Evolutionary conservation across 345 rosid species (phyloP).

Genomic region (Syzygium jambos): DNA sequence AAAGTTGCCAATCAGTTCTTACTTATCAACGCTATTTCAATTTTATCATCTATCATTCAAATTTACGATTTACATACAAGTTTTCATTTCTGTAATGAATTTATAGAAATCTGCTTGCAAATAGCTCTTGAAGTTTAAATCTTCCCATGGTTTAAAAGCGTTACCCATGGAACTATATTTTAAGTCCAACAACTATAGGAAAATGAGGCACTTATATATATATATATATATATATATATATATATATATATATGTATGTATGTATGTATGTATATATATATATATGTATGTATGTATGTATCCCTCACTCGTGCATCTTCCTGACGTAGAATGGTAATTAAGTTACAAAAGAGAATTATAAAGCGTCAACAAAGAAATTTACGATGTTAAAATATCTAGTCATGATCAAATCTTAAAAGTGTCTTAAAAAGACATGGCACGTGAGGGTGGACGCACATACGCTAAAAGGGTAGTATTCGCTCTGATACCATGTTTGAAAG

Average conservation of each 20-base stretch:
- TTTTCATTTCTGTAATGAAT: not conserved
- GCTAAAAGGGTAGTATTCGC: not conserved
- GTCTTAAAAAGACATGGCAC: not conserved
- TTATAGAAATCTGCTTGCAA: not conserved
- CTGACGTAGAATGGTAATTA: no score
- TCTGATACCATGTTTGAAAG: not conserved
- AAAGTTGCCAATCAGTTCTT: not conserved
- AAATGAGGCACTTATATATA: no score
- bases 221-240: no score
- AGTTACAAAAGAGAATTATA: no score
- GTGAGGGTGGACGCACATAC: not conserved
- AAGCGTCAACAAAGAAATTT: not conserved
- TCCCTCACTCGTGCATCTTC: no score
- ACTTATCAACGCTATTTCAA: not conserved
- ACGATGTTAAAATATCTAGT: no score
- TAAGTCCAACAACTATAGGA: no score
- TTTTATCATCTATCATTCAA: not conserved
- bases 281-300: no score
- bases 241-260: no score
- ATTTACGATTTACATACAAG: fast-evolving
- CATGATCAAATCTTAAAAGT: not conserved
- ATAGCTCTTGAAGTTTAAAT: not conserved
- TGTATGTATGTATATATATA: no score
- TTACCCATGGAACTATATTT: no score
- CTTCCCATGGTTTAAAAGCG: not conserved